These are phyloP conservation scores for Fusarium nodosum DNA, from an alignment of 2,329 filamentous ascomycete genomes.

Conservation along the genomic window DNA sequence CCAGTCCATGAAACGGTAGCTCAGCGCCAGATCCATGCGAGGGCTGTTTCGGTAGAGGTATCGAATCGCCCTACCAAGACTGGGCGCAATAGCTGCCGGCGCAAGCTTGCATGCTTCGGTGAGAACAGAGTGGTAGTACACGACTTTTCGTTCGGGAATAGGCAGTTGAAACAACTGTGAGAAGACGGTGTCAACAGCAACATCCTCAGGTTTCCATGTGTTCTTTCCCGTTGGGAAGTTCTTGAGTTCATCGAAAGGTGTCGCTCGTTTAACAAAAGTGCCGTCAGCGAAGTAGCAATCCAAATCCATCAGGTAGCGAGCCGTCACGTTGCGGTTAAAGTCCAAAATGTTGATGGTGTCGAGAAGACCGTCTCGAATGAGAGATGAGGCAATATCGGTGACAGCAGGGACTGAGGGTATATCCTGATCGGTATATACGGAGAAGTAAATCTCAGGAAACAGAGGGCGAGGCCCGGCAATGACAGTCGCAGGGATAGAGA, in stretches of 20 bases:
- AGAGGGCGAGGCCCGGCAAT: constrained; percentile 80
- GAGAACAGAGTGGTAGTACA: constrained; percentile 96
- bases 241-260: constrained; percentile 88
- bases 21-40: constrained; percentile 87
- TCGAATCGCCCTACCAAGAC: constrained; percentile 90
- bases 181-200: constrained; percentile 97
- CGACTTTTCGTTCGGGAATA: constrained; percentile 88
- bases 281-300: constrained; percentile 93
- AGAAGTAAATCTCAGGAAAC: constrained; percentile 94
- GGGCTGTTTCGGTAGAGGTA: constrained; percentile 88
- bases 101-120: constrained; percentile 97
- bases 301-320: constrained; percentile 91
- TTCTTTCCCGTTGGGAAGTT: constrained; percentile 74
- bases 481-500: constrained; percentile 82
- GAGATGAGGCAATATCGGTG: constrained; percentile 80
- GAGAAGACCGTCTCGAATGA: constrained; percentile 86
- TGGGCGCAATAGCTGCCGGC: constrained; percentile 95
- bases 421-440: constrained; percentile 89
- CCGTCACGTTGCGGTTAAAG: constrained; percentile 89
- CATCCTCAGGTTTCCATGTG: constrained; percentile 98
- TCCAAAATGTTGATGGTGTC: constrained; percentile 96
- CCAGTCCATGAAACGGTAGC: constrained; percentile 94
- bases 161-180: constrained; percentile 94
- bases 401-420: constrained; percentile 87
- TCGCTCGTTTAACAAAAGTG: constrained; percentile 94